Conservation (phyloP, 176 grass and related monocot genomes). For the Puya raimondii region DNA sequence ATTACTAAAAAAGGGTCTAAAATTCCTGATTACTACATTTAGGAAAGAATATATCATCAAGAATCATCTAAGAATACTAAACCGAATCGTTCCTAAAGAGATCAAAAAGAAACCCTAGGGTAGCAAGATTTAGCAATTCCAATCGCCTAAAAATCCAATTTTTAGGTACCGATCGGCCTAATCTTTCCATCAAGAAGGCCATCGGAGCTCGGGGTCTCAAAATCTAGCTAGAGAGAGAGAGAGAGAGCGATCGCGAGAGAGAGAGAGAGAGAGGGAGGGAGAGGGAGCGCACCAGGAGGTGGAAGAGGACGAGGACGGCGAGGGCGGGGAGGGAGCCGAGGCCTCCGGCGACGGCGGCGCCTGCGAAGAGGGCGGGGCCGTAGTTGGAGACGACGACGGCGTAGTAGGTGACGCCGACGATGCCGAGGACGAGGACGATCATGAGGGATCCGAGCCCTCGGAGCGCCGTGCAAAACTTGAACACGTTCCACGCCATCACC, state of each 20-base stretch:
- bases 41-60: not conserved
- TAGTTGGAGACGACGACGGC: constrained; percentile 82
- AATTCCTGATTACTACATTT: not conserved
- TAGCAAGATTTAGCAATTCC: not conserved
- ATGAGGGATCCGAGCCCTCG: constrained; percentile 84
- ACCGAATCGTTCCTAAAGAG: not conserved
- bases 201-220: not conserved
- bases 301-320: constrained; percentile 63
- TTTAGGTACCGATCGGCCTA: not conserved
- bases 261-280: not conserved
- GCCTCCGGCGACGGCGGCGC: constrained; percentile 3
- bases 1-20: too few relatives aligned
- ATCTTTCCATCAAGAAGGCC: not conserved
- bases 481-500: constrained; percentile 91
- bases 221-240: not conserved
- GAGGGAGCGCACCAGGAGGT: constrained; percentile 45
- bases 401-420: constrained; percentile 82
- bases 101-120: not conserved
- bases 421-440: constrained; percentile 84
- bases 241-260: not conserved
- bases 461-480: constrained; percentile 93
- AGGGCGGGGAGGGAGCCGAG: constrained; percentile 37
- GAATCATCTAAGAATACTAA: not conserved
- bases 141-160: not conserved
- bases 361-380: constrained; percentile 45